A percentile compares a stretch with the other conserved stretches of the same genome.
These are phyloP conservation scores for Exutisphaerella laricina DNA, from an alignment of 2,329 filamentous ascomycete species.

Conservation along the genomic window DNA sequence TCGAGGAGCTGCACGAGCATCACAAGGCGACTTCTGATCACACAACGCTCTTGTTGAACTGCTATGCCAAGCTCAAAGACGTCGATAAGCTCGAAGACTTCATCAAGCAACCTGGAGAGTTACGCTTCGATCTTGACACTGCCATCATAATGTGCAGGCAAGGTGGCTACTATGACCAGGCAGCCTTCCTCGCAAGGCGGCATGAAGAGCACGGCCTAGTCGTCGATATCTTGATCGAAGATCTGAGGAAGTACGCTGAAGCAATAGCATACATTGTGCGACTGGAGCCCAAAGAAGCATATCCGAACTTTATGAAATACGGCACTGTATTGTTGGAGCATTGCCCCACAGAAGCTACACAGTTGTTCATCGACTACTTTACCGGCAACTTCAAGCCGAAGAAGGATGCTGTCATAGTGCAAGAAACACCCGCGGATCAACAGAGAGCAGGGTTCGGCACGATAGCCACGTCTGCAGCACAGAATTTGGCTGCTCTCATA, in stretches of 20 bases:
- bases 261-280: constrained; percentile 89
- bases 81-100: constrained; percentile 94
- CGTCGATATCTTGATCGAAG: constrained; percentile 91
- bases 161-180: constrained; percentile 94
- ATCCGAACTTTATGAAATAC: constrained; percentile 89
- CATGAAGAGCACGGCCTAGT: constrained; percentile 91
- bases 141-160: constrained; percentile 97
- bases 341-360: constrained; percentile 73
- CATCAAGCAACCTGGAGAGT: constrained; percentile 88
- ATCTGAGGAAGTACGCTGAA: constrained; percentile 83
- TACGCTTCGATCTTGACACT: constrained; percentile 95
- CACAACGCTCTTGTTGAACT: constrained; percentile 89
- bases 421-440: constrained; percentile 37
- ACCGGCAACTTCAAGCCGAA: constrained; percentile 75
- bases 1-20: constrained; percentile 93
- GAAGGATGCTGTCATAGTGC: constrained; percentile 53
- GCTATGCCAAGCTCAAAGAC: constrained; percentile 96
- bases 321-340: constrained; percentile 85
- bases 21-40: constrained; percentile 91
- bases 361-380: constrained; percentile 91
- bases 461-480: constrained; percentile 67
- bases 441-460: constrained; percentile 33
- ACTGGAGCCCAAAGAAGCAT: constrained; percentile 75
- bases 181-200: constrained; percentile 88
- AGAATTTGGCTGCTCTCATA: constrained; percentile 77